phyloP scores from a whole-genome alignment of 768 basidiomycete genomes.

The Hericium rajendrae region DNA sequence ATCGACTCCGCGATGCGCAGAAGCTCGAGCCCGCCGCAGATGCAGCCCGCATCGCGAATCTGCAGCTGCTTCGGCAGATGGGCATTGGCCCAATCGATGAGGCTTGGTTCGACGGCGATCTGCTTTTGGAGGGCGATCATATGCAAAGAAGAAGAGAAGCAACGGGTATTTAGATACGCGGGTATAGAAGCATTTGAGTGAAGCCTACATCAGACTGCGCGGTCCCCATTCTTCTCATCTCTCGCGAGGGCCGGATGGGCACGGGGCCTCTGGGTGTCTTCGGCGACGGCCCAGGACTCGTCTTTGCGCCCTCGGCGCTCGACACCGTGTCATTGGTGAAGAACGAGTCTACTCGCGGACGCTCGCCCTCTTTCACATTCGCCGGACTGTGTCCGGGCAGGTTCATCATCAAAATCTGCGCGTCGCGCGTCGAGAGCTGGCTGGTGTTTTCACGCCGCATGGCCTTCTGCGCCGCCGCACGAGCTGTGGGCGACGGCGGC shows the following conservation, averaged over 20 bases:
- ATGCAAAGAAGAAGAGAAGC: constrained; percentile 7
- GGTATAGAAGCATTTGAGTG: not conserved
- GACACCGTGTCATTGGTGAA: constrained; percentile 34
- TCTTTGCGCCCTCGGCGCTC: constrained; percentile 7
- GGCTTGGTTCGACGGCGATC: constrained; percentile 31
- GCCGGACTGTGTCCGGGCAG: constrained; percentile 28
- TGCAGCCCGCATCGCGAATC: constrained; percentile 36
- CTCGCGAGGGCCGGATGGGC: constrained; percentile 65
- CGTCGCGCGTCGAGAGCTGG: constrained; percentile 72
- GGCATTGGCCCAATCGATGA: constrained; percentile 85
- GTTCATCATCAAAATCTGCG: constrained; percentile 61
- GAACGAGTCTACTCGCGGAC: constrained; percentile 44
- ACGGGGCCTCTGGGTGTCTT: constrained; percentile 15
- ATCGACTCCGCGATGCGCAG: constrained; percentile 81
- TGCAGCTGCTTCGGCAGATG: constrained; percentile 60
- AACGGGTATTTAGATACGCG: constrained; percentile 3
- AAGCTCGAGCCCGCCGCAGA: constrained; percentile 66
- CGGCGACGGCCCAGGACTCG: constrained; percentile 1
- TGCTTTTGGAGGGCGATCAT: constrained; percentile 8
- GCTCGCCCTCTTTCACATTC: constrained; percentile 29
- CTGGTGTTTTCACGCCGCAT: constrained; percentile 78
- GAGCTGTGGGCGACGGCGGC: constrained; percentile 84
- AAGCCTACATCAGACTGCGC: constrained; percentile 14
- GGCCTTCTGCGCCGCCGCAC: constrained; percentile 82
- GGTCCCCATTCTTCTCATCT: constrained; percentile 38